Evolutionary conservation across 2,329 filamentous ascomycete genomes (phyloP).

Genomic region (Pezicula rhizophila): DNA sequence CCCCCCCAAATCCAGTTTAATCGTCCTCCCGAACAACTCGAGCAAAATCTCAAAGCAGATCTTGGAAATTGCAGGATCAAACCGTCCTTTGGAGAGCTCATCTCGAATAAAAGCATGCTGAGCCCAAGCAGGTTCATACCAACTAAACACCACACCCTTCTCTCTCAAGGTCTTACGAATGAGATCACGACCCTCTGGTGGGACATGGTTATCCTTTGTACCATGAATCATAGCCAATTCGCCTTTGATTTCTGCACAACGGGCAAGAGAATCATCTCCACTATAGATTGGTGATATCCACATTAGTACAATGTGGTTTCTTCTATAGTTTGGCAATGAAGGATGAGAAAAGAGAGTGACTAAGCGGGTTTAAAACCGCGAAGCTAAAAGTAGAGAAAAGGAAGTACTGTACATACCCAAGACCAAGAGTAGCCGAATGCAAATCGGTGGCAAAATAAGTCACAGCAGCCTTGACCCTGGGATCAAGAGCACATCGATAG

Average conservation of each 20-base stretch:
- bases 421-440: constrained; percentile 71
- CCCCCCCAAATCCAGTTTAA: constrained; percentile 74
- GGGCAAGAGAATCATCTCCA: constrained; percentile 36
- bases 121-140: constrained; percentile 87
- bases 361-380: too few species aligned
- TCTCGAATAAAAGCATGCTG: constrained; percentile 94
- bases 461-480: constrained; percentile 68
- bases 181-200: constrained; percentile 72
- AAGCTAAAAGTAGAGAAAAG: too few species aligned
- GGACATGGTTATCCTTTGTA: constrained; percentile 85
- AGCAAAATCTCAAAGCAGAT: constrained; percentile 87
- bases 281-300: too few species aligned
- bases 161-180: constrained; percentile 79
- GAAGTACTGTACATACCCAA: constrained; percentile 28
- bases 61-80: constrained; percentile 80
- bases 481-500: constrained; percentile 66
- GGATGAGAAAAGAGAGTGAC: too few species aligned
- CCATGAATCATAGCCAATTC: constrained; percentile 90
- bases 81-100: constrained; percentile 87
- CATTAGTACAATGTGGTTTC: constrained; percentile 41
- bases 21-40: constrained; percentile 72
- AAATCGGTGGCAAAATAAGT: constrained; percentile 93
- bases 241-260: constrained; percentile 63
- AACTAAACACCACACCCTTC: constrained; percentile 67
- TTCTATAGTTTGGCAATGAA: constrained; percentile 29